Evolutionary conservation across 1,139 yeast genomes (phyloP), one percentile per base, ranked within the genome.

Genomic region (Pichia norvegensis): DNA sequence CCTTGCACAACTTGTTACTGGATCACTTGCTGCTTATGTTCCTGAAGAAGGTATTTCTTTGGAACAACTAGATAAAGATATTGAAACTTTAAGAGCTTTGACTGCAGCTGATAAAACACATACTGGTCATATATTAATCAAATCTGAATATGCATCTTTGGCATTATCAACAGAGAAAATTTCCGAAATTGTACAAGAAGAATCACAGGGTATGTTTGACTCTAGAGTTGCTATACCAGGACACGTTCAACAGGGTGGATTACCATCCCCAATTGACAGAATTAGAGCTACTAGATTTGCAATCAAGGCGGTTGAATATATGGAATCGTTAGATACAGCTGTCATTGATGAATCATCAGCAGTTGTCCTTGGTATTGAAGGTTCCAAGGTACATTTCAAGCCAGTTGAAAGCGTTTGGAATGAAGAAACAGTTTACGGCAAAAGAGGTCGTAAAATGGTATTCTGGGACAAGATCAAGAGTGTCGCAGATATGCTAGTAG

Each of bases 211-310:
- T 43, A 73, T 75, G 52, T 92, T 88, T 61, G 97, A 90, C 60
- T 85, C 95, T 19, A 83, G 95, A 66, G 88, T 95, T 4, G 98
- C 98, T 16, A 81, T 90, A 46, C 98, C 98, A 13, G 98, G 98
- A 27, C 98, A 92, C 62, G 95, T 88, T 45, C 98, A 92, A 72
- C 98, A 92, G 67, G 98, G 98, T 65, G 95, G 95, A 49, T 78
- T 81, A 45, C 98, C 98, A 36, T 85, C 97, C 4, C 87, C 97
- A 8, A 85, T 88, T 66, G 98, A 92, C 66, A 80, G 97, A 67
- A 85, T 90, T 20, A 77, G 92, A 52, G 96, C 95, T 16, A 84
- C 95, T 14, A 77, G 97, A 63, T 82, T 83, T 64, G 95, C 96
- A 4, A 81, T 90, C 54, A 82, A 79, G 65, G 87, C 96, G 46